Conservation (phyloP, 257 asterid species). For the Solanum gandarillasii region DNA sequence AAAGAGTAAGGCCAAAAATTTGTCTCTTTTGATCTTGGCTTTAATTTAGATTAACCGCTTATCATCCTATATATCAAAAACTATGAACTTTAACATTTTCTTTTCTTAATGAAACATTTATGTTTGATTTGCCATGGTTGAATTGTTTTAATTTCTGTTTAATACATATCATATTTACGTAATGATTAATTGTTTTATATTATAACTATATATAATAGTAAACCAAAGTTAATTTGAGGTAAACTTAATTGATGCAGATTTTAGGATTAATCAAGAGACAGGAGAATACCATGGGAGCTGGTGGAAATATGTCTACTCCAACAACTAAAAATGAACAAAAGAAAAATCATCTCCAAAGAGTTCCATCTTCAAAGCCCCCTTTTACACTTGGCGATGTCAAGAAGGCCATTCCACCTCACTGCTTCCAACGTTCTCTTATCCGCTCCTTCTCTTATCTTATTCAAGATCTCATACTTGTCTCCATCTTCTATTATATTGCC, state of each 20-base stretch:
- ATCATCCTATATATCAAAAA: too few relatives aligned
- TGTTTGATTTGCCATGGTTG: neutral
- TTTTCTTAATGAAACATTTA: neutral
- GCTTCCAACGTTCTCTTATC: neutral
- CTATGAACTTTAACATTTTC: neutral
- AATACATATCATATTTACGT: neutral
- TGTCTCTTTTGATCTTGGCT: too few relatives aligned
- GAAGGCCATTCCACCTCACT: conserved; percentile 4
- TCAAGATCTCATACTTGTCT: neutral
- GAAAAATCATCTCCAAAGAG: neutral
- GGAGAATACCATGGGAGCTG: neutral
- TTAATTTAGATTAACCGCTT: too few relatives aligned
- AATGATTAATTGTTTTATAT: too few relatives aligned
- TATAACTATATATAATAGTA: too few relatives aligned
- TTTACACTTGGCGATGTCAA: conserved; percentile 1
- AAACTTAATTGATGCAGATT: neutral
- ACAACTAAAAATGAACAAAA: neutral
- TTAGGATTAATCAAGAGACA: neutral
- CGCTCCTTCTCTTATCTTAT: neutral
- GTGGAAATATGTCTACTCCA: neutral
- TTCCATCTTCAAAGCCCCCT: conserved; percentile 2
- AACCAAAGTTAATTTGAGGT: too few relatives aligned
- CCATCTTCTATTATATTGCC: neutral
- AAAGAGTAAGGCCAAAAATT: too few relatives aligned
- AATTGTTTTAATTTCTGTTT: neutral